Base-by-base conservation (phyloP, 1,284 basidiomycete species). In the Moesziomyces sp. region DNA sequence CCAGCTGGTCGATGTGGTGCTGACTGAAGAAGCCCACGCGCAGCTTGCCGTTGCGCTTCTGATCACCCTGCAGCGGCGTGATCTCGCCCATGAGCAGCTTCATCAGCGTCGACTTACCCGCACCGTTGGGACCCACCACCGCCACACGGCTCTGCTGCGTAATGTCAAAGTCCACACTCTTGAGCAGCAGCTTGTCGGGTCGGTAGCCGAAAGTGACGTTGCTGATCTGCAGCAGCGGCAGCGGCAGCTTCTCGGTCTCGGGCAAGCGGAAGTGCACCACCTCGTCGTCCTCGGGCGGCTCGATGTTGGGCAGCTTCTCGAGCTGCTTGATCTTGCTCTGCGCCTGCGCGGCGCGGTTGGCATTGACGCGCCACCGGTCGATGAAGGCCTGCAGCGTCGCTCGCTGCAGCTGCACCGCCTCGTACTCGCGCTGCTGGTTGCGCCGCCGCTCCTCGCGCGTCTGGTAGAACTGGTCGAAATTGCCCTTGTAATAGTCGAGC, bases 401-500 rank as follows among this genome's bases (percentile, higher is more conserved):
- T 62, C 97, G 89, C 85, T 99, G 98, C 33, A 92, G 90, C 88
- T 97, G 90, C 85, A 98, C 95, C 0, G 94, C 89, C 56, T 99
- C 96, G 71, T 84, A 83, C 62, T 83, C 82, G 85, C 94, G 94
- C 73, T 89, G 90, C 84, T 97, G 87, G 82, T 96, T 95, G 70
- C 91, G 90, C 68, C 94, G 91, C 30, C 97, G 91, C 83, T 99
- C 97, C 11, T 92, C 93, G 85, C 97, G 96, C 24, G 97, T 99
- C 4, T 96, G 95, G 85, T 99, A 98, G 88, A 99, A 99, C 83
- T 98, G 94, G 1, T 92, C 91, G 85, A 99, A 99, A 87, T 99
- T 98, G 77, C 95, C 97, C 78, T 91, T 96, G 88, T 98, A 97
- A 52, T 98, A 98, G 85, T 99, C 96, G 24, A 99, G 88, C 54